These are phyloP conservation scores for Nitzschia sp. DNA, from an alignment of 108 stramenopile species.

Conservation along the genomic window DNA sequence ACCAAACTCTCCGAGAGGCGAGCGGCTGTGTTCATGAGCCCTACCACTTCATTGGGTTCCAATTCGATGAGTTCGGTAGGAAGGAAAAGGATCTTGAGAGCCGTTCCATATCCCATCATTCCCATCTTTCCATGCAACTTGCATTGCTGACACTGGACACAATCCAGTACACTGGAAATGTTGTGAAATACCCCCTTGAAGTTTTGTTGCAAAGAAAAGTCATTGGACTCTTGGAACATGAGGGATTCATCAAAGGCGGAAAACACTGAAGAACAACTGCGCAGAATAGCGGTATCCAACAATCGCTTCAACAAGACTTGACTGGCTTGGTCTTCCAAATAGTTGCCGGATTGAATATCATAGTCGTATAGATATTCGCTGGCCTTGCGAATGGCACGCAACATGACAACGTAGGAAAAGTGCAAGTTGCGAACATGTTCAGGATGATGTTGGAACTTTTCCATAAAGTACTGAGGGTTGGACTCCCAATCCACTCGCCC, in stretches of 20 bases:
- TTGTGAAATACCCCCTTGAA: conserved; percentile 94
- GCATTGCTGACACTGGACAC: conserved; percentile 96
- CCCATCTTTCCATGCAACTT: conserved; percentile 92
- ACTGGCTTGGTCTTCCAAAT: conserved; percentile 78
- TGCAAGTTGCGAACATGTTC: conserved; percentile 91
- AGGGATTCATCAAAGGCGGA: conserved; percentile 92
- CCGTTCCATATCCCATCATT: conserved; percentile 92
- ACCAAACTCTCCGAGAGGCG: conserved; percentile 76
- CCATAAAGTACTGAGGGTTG: conserved; percentile 83
- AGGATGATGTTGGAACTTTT: conserved; percentile 75
- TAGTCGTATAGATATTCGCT: conserved; percentile 68
- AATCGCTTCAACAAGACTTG: conserved; percentile 64
- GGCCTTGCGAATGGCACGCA: conserved; percentile 86
- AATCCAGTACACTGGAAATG: conserved; percentile 86
- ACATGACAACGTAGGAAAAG: conserved; percentile 90
- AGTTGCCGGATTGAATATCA: conserved; percentile 79
- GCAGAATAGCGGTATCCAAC: conserved; percentile 74
- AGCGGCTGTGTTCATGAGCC: conserved; percentile 83
- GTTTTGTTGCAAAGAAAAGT: conserved; percentile 68
- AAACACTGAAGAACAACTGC: conserved; percentile 77
- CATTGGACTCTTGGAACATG: conserved; percentile 74
- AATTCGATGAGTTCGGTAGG: conserved; percentile 49
- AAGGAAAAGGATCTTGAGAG: conserved; percentile 88
- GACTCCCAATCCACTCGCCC: conserved; percentile 71
- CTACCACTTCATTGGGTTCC: conserved; percentile 87